A percentile compares a stretch with the other conserved stretches of the same genome.
These are phyloP conservation scores for Fusarium caatingaense DNA, from an alignment of 2,329 filamentous ascomycete species.

Conservation along the genomic window DNA sequence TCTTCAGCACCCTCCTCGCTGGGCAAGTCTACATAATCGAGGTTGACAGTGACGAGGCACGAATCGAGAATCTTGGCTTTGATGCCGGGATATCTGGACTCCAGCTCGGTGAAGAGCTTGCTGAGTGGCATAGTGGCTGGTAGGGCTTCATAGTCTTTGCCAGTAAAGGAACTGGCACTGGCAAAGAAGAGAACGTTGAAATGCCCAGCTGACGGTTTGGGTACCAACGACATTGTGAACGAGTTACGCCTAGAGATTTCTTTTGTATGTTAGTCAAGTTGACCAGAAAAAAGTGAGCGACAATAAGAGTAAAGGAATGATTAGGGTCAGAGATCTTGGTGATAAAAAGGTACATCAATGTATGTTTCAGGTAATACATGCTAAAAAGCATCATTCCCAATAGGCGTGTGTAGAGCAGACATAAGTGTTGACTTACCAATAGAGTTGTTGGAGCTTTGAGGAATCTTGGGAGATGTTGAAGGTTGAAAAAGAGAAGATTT, in stretches of 20 bases:
- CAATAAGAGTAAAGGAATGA: conserved; percentile 30
- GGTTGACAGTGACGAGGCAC: conserved; percentile 82
- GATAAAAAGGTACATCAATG: conserved; percentile 70
- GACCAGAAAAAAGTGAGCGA: background rate
- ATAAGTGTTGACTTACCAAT: conserved; percentile 50
- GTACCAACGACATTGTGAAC: conserved; percentile 50
- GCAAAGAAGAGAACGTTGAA: conserved; percentile 89
- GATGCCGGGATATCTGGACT: conserved; percentile 77
- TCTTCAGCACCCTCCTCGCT: conserved; percentile 55
- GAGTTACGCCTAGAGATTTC: conserved; percentile 17
- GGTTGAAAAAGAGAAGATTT: conserved; percentile 19
- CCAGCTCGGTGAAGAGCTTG: conserved; percentile 74
- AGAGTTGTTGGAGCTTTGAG: conserved; percentile 21
- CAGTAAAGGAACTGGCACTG: conserved; percentile 76
- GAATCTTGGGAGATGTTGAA: conserved; percentile 18
- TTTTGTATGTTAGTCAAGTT: conserved; percentile 38
- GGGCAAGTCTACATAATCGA: conserved; percentile 81
- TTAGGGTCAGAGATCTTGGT: conserved; percentile 77
- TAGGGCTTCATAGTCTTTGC: conserved; percentile 73
- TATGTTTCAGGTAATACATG: conserved; percentile 70
- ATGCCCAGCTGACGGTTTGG: conserved; percentile 68
- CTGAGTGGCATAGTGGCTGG: conserved; percentile 72
- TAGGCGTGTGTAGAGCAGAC: conserved; percentile 3
- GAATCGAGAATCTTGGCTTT: conserved; percentile 74
- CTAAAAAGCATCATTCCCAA: conserved; percentile 64